These are phyloP conservation scores for Dothideomycetes sp. DNA, from an alignment of 2,329 filamentous ascomycete species.

Conservation along the genomic window DNA sequence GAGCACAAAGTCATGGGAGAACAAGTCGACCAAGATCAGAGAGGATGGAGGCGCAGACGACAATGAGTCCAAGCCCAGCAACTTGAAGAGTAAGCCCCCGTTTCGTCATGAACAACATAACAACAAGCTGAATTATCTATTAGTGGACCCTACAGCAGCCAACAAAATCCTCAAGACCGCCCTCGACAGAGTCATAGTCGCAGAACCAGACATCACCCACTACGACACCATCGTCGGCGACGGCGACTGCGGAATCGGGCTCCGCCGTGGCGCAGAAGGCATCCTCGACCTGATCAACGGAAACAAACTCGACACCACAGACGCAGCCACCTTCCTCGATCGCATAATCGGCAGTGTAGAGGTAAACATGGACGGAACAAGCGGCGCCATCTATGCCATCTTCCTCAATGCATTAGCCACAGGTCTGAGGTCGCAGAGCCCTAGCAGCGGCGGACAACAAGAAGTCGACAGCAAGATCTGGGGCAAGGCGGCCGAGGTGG, in stretches of 20 bases:
- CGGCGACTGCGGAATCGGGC: slow-evolving; percentile 77
- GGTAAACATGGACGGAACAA: slow-evolving; percentile 62
- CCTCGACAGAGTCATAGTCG: slow-evolving; percentile 51
- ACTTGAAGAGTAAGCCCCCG: slow-evolving; percentile 36
- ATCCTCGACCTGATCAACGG: slow-evolving; percentile 31
- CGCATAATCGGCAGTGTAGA: slow-evolving; percentile 55
- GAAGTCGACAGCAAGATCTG: slow-evolving; percentile 37
- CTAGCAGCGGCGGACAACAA: slow-evolving; percentile 17
- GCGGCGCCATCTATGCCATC: slow-evolving; percentile 72
- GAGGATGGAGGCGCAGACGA: slow-evolving; percentile 25
- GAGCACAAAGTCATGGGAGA: slow-evolving; percentile 47
- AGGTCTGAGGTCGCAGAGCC: slow-evolving; percentile 46
- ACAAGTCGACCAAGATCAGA: slow-evolving; percentile 28
- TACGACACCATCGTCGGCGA: slow-evolving; percentile 78
- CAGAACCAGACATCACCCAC: slow-evolving; percentile 53
- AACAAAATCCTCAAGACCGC: slow-evolving; percentile 44
- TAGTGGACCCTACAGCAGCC: slow-evolving; percentile 41
- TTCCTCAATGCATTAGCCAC: slow-evolving; percentile 79
- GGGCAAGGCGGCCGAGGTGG: slow-evolving; percentile 59
- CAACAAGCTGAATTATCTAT: slow-evolving; percentile 8
- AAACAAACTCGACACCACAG: slow-evolving; percentile 34
- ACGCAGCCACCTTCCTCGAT: slow-evolving; percentile 49
- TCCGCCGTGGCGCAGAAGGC: slow-evolving; percentile 75
- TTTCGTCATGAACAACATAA: background rate
- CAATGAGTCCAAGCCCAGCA: slow-evolving; percentile 37